A percentile compares a stretch with the other conserved stretches of the same genome.
These are phyloP conservation scores for Mangifera indica DNA, from an alignment of 345 rosid genomes.

Conservation along the genomic window DNA sequence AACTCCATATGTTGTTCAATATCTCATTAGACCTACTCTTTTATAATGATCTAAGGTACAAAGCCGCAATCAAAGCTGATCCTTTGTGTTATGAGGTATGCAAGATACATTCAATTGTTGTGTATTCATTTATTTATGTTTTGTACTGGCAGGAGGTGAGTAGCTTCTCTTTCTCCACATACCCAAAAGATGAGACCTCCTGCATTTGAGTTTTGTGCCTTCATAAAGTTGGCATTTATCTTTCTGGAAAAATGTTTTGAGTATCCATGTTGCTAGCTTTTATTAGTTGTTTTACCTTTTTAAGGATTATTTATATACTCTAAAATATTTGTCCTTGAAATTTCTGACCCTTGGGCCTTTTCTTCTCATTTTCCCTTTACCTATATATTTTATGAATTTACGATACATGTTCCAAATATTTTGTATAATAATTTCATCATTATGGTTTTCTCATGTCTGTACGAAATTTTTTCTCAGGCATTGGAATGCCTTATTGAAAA, in stretches of 20 bases:
- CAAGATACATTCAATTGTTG: slow-evolving; percentile 1
- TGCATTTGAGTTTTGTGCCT: neutral
- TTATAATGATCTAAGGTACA: slow-evolving; percentile 60
- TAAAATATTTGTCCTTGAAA: neutral
- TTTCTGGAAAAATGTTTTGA: slow-evolving; percentile 3
- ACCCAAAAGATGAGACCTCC: neutral
- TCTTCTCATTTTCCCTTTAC: neutral
- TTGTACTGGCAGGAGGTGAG: neutral
- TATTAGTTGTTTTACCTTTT: neutral
- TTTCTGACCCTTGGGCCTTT: neutral
- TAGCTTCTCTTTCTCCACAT: neutral
- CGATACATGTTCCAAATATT: neutral
- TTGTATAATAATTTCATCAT: neutral
- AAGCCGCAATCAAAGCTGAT: slow-evolving; percentile 96
- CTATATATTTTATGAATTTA: neutral
- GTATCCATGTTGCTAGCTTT: neutral
- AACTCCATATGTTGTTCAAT: neutral
- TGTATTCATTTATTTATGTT: slow-evolving; percentile 5
- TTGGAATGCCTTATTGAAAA: slow-evolving; percentile 91
- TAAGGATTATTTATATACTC: neutral
- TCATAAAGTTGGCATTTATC: neutral
- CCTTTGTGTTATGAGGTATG: slow-evolving; percentile 96
- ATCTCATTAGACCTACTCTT: slow-evolving; percentile 15
- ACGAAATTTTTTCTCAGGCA: slow-evolving; percentile 54
- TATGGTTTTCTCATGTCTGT: slow-evolving; percentile 12